Percentiles rank a stretch among this genome's conserved stretches.
Conservation (phyloP, 345 rosid genomes). For the Eucalyptus caleyi region DNA sequence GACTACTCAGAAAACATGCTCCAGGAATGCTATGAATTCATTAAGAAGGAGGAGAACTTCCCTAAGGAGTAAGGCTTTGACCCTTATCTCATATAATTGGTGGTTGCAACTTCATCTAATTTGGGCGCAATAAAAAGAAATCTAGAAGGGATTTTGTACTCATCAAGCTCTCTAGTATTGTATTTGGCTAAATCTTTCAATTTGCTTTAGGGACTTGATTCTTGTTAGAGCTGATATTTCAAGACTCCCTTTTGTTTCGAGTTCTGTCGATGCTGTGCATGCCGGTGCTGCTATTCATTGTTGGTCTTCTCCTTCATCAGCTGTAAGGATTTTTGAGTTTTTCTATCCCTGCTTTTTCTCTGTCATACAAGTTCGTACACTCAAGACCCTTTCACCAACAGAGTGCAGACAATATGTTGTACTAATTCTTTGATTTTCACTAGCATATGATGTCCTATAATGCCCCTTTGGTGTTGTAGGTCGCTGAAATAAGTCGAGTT, state of each 20-base stretch:
- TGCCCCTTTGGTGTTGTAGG: constrained; percentile 11
- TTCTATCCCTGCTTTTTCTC: neutral
- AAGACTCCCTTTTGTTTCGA: constrained; percentile 64
- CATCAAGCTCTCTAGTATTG: neutral
- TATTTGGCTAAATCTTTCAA: neutral
- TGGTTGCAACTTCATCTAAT: neutral
- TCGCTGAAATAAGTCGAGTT: constrained; percentile 90
- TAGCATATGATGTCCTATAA: neutral
- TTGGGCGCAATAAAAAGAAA: neutral
- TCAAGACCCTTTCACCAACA: neutral
- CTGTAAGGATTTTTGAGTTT: constrained; percentile 24
- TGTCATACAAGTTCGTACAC: neutral
- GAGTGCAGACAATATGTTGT: neutral
- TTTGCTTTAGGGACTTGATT: constrained; percentile 38
- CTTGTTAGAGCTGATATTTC: constrained; percentile 85
- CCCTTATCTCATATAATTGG: neutral
- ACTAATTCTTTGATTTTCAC: neutral
- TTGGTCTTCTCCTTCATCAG: constrained; percentile 86
- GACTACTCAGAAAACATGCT: constrained; percentile 95
- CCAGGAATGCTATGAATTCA: constrained; percentile 52
- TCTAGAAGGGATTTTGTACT: neutral
- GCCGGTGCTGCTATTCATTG: constrained; percentile 90
- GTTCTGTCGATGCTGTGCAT: constrained; percentile 80
- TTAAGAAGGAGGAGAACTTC: constrained; percentile 49
- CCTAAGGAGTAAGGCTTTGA: constrained; percentile 46